Conservation (phyloP, 73 alveolate species). For the Tetrahymena borealis region DNA sequence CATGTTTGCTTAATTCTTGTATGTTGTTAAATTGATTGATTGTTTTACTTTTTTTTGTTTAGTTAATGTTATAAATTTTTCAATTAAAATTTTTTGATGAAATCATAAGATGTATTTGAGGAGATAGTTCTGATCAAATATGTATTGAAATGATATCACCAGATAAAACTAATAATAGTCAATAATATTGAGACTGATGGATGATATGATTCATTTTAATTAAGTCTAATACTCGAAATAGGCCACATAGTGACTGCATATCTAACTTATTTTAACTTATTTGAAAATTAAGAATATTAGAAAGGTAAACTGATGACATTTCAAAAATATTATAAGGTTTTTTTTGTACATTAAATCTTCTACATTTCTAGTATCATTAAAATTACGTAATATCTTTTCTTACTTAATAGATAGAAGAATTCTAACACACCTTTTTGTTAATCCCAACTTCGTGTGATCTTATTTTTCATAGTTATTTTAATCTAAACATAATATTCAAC, state of each 20-base stretch:
- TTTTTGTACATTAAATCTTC: no score
- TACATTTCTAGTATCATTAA: no score
- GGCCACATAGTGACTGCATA: neutral
- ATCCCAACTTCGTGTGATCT: no score
- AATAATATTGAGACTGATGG: neutral
- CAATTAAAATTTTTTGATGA: neutral
- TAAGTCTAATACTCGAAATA: neutral
- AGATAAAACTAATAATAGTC: neutral
- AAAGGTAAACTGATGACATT: no score
- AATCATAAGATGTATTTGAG: neutral
- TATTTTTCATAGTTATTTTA: no score
- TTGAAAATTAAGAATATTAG: neutral
- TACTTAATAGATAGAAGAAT: no score
- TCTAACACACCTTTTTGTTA: no score
- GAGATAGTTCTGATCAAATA: neutral
- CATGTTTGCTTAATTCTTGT: neutral
- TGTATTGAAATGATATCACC: neutral
- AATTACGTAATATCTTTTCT: no score
- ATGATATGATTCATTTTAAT: neutral
- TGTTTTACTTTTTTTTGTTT: neutral
- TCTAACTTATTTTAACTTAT: neutral
- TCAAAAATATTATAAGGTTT: no score
- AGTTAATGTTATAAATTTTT: neutral
- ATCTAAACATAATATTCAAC: no score
- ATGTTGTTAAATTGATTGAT: neutral